Evolutionary conservation across 2,329 filamentous ascomycete genomes (phyloP).

Genomic region (Westerdykella aurantiaca): DNA sequence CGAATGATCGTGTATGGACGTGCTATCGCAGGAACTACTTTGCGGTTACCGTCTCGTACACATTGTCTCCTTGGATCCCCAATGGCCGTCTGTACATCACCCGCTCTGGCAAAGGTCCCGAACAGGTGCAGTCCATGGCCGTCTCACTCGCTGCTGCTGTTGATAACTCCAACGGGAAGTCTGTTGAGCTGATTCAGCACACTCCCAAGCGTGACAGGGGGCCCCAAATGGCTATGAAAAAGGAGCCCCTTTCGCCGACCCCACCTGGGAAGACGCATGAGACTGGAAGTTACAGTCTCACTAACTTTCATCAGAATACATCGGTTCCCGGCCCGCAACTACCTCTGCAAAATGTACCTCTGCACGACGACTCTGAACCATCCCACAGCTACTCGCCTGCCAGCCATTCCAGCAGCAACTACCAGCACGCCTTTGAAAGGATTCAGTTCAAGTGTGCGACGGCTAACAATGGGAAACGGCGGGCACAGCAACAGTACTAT

Average conservation of each 20-base stretch:
- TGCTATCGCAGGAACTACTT: conserved; percentile 93
- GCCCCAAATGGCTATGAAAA: conserved; percentile 66
- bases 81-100: conserved; percentile 55
- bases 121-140: conserved; percentile 66
- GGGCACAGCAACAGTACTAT: conserved; percentile 88
- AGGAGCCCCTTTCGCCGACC: conserved; percentile 62
- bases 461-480: conserved; percentile 85
- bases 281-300: conserved; percentile 35
- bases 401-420: conserved; percentile 30
- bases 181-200: conserved; percentile 80
- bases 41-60: conserved; percentile 74
- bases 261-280: conserved; percentile 49
- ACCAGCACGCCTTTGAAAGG: conserved; percentile 68
- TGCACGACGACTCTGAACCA: conserved; percentile 33
- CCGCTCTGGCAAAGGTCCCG: conserved; percentile 40
- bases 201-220: conserved; percentile 89
- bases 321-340: conserved; percentile 36
- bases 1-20: conserved; percentile 75
- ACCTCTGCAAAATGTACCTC: conserved; percentile 41
- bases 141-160: conserved; percentile 82
- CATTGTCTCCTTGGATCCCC: conserved; percentile 57
- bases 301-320: conserved; percentile 33
- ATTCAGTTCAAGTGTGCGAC: conserved; percentile 95
- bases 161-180: conserved; percentile 67
- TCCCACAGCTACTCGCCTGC: conserved; percentile 32